These are phyloP conservation scores for Prunus yedoensis DNA, from an alignment of 331 rosid genomes.

Conservation along the genomic window DNA sequence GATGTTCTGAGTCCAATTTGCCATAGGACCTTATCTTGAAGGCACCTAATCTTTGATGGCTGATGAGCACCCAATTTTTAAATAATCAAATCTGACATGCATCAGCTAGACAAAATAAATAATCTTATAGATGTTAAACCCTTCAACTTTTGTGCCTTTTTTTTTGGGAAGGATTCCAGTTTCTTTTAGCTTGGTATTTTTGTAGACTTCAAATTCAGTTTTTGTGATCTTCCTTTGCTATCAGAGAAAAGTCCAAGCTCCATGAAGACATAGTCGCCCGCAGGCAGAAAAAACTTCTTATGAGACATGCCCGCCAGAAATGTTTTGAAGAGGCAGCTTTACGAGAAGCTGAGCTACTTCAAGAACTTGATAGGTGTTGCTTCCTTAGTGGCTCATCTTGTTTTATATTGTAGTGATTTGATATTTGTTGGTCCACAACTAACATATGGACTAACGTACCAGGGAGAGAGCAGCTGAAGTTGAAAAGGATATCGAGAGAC, in stretches of 20 bases:
- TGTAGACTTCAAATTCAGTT: conserved; percentile 11
- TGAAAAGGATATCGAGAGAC: conserved; percentile 88
- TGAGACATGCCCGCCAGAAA: conserved; percentile 71
- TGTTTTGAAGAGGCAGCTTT: conserved; percentile 70
- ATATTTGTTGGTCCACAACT: not conserved
- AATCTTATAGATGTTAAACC: not conserved
- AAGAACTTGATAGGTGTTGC: conserved; percentile 82
- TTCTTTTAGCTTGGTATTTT: not conserved
- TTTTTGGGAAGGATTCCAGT: not conserved
- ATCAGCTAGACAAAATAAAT: not conserved
- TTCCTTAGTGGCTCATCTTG: conserved; percentile 18
- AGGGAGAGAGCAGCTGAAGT: conserved; percentile 78
- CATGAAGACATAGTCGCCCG: conserved; percentile 69
- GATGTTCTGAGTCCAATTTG: not conserved
- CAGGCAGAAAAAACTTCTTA: conserved; percentile 67
- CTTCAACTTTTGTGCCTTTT: not conserved
- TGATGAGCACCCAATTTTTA: not conserved
- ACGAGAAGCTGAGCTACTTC: conserved; percentile 77
- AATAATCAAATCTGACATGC: not conserved
- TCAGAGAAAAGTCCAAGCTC: conserved; percentile 74
- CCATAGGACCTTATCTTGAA: not conserved
- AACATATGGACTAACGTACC: conserved; percentile 27
- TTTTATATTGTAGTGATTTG: conserved; percentile 19
- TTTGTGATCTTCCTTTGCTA: conserved; percentile 17
- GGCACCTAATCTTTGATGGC: not conserved